Evolutionary conservation across 1,139 yeast species (phyloP), one percentile per base, ranked within the genome.

Genomic region (Pichia sp.): DNA sequence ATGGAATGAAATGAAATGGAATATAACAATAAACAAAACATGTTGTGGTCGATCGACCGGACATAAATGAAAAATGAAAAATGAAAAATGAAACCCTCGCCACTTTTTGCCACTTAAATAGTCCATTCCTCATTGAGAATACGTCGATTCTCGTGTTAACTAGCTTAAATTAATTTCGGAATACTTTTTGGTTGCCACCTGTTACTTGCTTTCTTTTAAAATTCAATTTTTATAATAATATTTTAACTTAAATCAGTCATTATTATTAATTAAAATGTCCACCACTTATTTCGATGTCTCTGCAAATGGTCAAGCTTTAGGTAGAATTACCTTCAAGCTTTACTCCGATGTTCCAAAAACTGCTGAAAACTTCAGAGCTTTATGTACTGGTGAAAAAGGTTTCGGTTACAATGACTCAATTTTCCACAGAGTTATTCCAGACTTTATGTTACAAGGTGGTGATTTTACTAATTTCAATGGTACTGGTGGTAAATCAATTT

Each of bases 371-470:
- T 92, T 92, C 89, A 82, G 96, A 72, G 97, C 96, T 57, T 78
- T 92, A 63, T 76, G 85, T 70, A 92, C 97, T 57, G 97, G 97
- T 65, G 97, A 90, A 77, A 85, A 90, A 78, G 97, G 97, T 53
- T 90, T 76, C 68, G 97, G 97, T 62, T 90, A 83, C 81, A 82
- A 84, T 64, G 80, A 78, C 61, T 89, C 97, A 48, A 71, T 82
- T 60, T 92, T 92, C 96, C 98, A 92, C 90, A 82, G 98, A 75
- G 96, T 92, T 60, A 92, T 92, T 64, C 97, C 97, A 60, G 82
- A 86, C 61, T 92, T 92, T 80, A 92, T 92, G 98, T 78, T 90
- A 69, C 98, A 92, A 76, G 97, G 97, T 73, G 98, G 98, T 81
- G 97, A 89, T 71, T 87, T 89, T 82, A 89, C 95, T 68, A 75